A percentile compares a stretch with the other conserved stretches of the same genome.
Evolutionary conservation across 1,284 basidiomycete species (phyloP).

Genomic region (Malassezia globosa): DNA sequence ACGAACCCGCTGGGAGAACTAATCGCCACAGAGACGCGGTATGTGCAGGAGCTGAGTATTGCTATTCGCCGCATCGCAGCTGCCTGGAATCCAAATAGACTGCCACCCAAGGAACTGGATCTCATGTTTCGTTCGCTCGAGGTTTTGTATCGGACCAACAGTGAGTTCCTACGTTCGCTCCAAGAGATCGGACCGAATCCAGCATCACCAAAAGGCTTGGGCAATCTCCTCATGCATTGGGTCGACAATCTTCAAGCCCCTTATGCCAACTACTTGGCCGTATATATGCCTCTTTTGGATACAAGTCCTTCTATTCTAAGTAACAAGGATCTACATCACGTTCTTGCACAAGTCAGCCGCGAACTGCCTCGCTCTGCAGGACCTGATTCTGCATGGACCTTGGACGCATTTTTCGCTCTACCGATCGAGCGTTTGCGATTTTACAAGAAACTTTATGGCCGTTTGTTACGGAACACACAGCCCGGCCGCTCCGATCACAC

Average conservation of each 20-base stretch:
- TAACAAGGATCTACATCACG: slow-evolving; percentile 61
- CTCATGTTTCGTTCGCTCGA: slow-evolving; percentile 88
- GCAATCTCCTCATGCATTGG: slow-evolving; percentile 94
- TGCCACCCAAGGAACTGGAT: slow-evolving; percentile 83
- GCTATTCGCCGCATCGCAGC: slow-evolving; percentile 93
- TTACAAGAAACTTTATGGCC: slow-evolving; percentile 80
- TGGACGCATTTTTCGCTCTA: slow-evolving; percentile 75
- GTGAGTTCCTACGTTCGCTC: slow-evolving; percentile 61
- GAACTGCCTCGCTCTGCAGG: slow-evolving; percentile 18
- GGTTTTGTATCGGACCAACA: slow-evolving; percentile 79
- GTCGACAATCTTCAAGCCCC: slow-evolving; percentile 61
- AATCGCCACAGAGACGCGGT: slow-evolving; percentile 80
- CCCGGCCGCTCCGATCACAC: slow-evolving; percentile 78
- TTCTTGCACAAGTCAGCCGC: slow-evolving; percentile 62
- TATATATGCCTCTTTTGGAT: slow-evolving; percentile 70
- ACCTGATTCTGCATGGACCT: slow-evolving; percentile 56
- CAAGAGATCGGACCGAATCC: slow-evolving; percentile 88
- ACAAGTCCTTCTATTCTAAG: slow-evolving; percentile 64
- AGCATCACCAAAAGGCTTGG: slow-evolving; percentile 83
- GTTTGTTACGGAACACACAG: slow-evolving; percentile 73
- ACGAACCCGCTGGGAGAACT: slow-evolving; percentile 77
- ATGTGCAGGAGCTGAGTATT: slow-evolving; percentile 79
- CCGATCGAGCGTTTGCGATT: slow-evolving; percentile 76
- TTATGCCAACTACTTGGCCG: slow-evolving; percentile 68
- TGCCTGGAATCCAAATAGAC: slow-evolving; percentile 87